Percentiles rank a stretch among this genome's conserved stretches.
These are phyloP conservation scores for Chlamydomonas asymmetrica DNA, from an alignment of 139 green algal species.

Conservation along the genomic window DNA sequence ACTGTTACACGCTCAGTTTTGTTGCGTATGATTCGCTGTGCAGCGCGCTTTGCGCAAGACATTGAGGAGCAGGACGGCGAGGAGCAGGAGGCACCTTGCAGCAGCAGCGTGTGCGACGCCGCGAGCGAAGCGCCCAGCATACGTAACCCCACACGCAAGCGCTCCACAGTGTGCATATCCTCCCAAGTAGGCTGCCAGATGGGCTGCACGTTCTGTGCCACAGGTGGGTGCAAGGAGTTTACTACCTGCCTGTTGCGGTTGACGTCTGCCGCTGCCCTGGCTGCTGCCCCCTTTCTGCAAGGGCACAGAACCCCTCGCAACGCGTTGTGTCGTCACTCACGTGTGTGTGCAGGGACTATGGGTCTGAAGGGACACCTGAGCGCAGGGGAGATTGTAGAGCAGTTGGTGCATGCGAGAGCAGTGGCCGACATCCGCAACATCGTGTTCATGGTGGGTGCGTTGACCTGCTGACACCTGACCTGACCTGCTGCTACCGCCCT, in stretches of 20 bases:
- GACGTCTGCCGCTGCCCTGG: too few relatives aligned
- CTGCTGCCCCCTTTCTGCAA: neutral
- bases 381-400: slow-evolving; percentile 94
- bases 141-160: too few relatives aligned
- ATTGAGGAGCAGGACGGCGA: neutral
- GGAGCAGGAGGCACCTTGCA: neutral
- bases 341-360: slow-evolving; percentile 95
- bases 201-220: slow-evolving; percentile 98
- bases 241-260: too few relatives aligned
- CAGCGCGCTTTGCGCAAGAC: neutral
- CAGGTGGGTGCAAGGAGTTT: slow-evolving; percentile 50
- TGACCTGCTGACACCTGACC: too few relatives aligned
- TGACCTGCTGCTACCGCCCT: too few relatives aligned
- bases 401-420: slow-evolving; percentile 82
- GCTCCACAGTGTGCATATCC: slow-evolving; percentile 86
- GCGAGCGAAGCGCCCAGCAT: too few relatives aligned
- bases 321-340: too few relatives aligned
- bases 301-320: too few relatives aligned
- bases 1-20: too few relatives aligned
- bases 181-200: slow-evolving; percentile 92
- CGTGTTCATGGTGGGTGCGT: slow-evolving; percentile 90
- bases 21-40: too few relatives aligned
- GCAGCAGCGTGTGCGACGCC: too few relatives aligned
- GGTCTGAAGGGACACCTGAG: slow-evolving; percentile 87
- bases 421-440: slow-evolving; percentile 84